Evolutionary conservation across 495 filamentous ascomycete species (phyloP), one percentile per base, ranked within the genome.

Genomic region (Lentithecium fluviatile): DNA sequence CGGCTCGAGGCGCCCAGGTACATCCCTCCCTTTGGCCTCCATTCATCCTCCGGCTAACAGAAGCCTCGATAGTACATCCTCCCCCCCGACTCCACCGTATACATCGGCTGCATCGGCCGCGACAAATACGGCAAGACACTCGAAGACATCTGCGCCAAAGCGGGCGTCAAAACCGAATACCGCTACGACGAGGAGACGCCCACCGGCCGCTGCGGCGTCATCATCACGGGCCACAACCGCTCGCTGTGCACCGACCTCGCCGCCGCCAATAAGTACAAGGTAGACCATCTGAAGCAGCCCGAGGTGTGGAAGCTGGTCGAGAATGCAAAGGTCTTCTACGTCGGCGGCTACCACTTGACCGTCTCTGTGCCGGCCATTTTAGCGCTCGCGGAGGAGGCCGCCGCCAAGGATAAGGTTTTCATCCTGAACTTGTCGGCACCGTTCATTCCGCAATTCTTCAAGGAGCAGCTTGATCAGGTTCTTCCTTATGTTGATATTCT

Each of bases 361-460:
- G 94, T 97, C 62, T 95, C 86, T 78, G 90, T 93, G 32, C 87
- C 89, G 20, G 95, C 94, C 55, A 88, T 93, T 67, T 75, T 90
- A 76, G 90, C 91, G 63, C 82, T 99, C 21, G 91, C 84, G 55
- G 85, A 97, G 73, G 88, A 96, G 75, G 93, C 94, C 36, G 91
- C 88, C 13, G 78, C 78, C 26, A 85, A 90, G 76, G 86, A 96
- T 80, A 97, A 97, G 80, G 80, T 84, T 51, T 95, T 97, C 77
- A 83, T 91, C 69, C 84, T 98, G 58, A 91, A 88, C 58, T 82
- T 98, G 38, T 91, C 88, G 38, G 94, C 94, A 20, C 94, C 95
- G 26, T 99, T 97, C 83, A 95, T 99, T 65, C 78, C 88, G 37
- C 87, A 93, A 74, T 95, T 96, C 83, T 99, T 97, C 85, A 97